These are phyloP conservation scores for Coniella lustricola DNA, from an alignment of 2,329 filamentous ascomycete genomes.

Conservation along the genomic window DNA sequence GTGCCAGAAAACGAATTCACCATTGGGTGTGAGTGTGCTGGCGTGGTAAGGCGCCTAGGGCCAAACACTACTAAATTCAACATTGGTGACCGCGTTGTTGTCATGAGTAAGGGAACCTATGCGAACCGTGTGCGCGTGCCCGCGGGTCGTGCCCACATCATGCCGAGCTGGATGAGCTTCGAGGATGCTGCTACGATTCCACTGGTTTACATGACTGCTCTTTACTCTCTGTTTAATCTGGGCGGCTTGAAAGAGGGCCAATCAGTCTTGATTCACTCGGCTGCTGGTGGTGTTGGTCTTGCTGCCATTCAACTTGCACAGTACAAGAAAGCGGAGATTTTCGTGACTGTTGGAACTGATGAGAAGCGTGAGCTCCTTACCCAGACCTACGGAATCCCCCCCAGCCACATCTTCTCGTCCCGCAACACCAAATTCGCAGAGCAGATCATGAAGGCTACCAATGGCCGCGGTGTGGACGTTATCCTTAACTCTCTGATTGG, in stretches of 20 bases:
- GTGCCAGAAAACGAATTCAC: conserved; percentile 17
- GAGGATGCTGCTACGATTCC: conserved; percentile 28
- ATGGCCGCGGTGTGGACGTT: conserved; percentile 18
- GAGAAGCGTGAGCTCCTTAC: conserved; percentile 26
- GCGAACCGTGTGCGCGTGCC: conserved; percentile 16
- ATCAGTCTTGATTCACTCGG: conserved; percentile 23
- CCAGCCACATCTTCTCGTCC: conserved; percentile 23
- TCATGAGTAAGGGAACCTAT: conserved; percentile 12
- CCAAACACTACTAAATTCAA: neutral
- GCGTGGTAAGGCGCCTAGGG: neutral
- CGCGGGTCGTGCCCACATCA: conserved; percentile 3
- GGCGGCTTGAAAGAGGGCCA: conserved; percentile 22
- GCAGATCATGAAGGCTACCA: conserved; percentile 20
- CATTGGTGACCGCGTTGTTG: conserved; percentile 11
- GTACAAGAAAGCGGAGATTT: conserved; percentile 19
- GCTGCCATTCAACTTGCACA: conserved; percentile 19
- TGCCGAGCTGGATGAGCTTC: conserved; percentile 27
- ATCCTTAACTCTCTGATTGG: conserved; percentile 20
- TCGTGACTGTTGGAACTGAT: conserved; percentile 24
- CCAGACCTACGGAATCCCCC: conserved; percentile 23
- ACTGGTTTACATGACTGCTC: conserved; percentile 24
- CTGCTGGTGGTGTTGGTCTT: conserved; percentile 20
- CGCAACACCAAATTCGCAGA: conserved; percentile 20
- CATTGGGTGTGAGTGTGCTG: conserved; percentile 11
- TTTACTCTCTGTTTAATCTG: conserved; percentile 25